These are phyloP conservation scores for Durotheca rogersii DNA, from an alignment of 495 filamentous ascomycete genomes.

Conservation along the genomic window DNA sequence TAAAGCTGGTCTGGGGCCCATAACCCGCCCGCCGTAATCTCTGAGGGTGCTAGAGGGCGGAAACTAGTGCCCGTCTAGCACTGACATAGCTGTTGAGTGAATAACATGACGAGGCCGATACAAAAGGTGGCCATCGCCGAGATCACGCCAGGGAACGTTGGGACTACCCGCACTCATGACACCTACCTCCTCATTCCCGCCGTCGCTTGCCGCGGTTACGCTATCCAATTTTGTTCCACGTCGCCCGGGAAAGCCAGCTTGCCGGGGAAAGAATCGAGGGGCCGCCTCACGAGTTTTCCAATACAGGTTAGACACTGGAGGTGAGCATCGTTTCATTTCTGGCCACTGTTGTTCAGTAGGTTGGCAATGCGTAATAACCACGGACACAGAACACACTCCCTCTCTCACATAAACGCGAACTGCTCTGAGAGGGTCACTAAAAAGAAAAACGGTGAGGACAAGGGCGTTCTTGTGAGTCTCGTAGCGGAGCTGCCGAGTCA, in stretches of 20 bases:
- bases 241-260: background rate
- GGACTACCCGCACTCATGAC: slow-evolving; percentile 28
- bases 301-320: no score
- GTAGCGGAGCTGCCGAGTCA: no score
- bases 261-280: background rate
- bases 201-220: background rate
- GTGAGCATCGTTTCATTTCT: no score
- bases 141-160: slow-evolving; percentile 19
- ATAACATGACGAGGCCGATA: slow-evolving; percentile 42
- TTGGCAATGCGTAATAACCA: no score
- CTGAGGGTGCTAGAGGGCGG: slow-evolving; percentile 40
- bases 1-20: no score
- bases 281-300: background rate
- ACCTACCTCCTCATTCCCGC: background rate
- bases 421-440: no score
- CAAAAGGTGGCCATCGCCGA: slow-evolving; percentile 35
- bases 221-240: slow-evolving; percentile 1
- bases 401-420: no score
- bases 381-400: no score
- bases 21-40: slow-evolving; percentile 46
- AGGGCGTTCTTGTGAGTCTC: no score
- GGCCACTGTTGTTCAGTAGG: no score
- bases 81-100: slow-evolving; percentile 46
- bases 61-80: slow-evolving; percentile 39
- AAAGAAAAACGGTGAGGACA: no score